Conservation (phyloP, 1,284 basidiomycete species). For the Volvariella volvacea region DNA sequence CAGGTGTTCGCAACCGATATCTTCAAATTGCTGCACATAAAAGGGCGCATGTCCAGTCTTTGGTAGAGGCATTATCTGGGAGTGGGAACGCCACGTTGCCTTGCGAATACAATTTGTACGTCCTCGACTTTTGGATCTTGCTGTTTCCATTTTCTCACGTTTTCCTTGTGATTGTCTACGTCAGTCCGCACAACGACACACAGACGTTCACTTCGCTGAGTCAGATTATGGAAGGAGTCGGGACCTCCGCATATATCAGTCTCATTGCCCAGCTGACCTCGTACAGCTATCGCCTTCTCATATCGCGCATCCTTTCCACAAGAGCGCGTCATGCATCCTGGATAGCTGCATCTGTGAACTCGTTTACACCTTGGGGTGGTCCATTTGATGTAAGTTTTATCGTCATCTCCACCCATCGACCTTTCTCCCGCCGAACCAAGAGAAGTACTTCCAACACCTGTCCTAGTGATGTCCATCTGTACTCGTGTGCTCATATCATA, state of each 20-base stretch:
- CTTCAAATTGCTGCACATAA: conserved; percentile 56
- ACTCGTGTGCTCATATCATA: too few species aligned
- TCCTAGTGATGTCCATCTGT: too few species aligned
- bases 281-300: conserved; percentile 30
- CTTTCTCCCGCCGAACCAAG: neutral
- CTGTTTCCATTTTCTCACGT: conserved; percentile 1
- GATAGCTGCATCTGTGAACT: conserved; percentile 38
- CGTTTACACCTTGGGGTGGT: conserved; percentile 42
- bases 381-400: conserved; percentile 29
- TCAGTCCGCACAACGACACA: conserved; percentile 45
- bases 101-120: conserved; percentile 57
- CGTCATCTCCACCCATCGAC: neutral
- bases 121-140: conserved; percentile 3
- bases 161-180: neutral
- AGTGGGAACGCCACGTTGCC: conserved; percentile 44
- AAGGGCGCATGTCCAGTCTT: conserved; percentile 33
- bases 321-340: conserved; percentile 43
- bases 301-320: conserved; percentile 32
- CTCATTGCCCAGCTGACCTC: conserved; percentile 33
- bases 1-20: conserved; percentile 40
- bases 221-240: conserved; percentile 51
- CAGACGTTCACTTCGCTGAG: conserved; percentile 47
- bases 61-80: conserved; percentile 31
- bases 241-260: conserved; percentile 11
- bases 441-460: too few species aligned